These are phyloP conservation scores for Pelargonium citronellum DNA, from an alignment of 441 rosid species.

Conservation along the genomic window DNA sequence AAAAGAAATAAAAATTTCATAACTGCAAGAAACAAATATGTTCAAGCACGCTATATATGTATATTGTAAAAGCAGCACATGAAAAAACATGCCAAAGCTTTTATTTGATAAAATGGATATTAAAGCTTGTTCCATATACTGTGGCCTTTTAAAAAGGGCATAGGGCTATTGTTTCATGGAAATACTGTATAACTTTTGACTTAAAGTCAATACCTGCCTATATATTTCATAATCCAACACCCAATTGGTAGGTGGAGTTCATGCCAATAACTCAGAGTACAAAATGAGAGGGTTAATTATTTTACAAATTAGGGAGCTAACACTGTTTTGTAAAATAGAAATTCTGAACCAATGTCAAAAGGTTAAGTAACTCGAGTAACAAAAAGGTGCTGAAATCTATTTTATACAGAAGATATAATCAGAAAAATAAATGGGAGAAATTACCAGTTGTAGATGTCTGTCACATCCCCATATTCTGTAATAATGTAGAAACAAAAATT, in stretches of 20 bases:
- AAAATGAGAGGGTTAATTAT: slow-evolving; percentile 11
- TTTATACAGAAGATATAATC: neutral
- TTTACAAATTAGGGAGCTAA: neutral
- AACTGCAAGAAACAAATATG: slow-evolving; percentile 6
- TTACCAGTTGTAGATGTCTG: slow-evolving; percentile 96
- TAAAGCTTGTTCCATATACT: neutral
- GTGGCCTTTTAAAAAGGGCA: neutral
- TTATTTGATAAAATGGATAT: neutral
- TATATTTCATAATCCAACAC: neutral
- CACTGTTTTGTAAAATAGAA: neutral
- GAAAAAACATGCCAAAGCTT: neutral
- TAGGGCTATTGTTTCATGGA: neutral
- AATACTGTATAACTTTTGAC: neutral
- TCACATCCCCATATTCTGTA: slow-evolving; percentile 93
- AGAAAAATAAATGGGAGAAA: slow-evolving; percentile 16
- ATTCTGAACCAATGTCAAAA: neutral
- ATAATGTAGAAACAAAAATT: slow-evolving; percentile 16
- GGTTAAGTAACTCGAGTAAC: slow-evolving; percentile 1
- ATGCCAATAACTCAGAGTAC: neutral
- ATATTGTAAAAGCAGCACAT: neutral
- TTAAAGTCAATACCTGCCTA: neutral
- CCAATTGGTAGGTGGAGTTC: neutral
- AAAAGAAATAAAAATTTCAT: slow-evolving; percentile 6
- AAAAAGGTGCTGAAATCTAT: neutral
- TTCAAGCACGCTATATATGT: neutral